Evolutionary conservation across 2,329 filamentous ascomycete genomes (phyloP).

Genomic region (Hypoxylon sp.): DNA sequence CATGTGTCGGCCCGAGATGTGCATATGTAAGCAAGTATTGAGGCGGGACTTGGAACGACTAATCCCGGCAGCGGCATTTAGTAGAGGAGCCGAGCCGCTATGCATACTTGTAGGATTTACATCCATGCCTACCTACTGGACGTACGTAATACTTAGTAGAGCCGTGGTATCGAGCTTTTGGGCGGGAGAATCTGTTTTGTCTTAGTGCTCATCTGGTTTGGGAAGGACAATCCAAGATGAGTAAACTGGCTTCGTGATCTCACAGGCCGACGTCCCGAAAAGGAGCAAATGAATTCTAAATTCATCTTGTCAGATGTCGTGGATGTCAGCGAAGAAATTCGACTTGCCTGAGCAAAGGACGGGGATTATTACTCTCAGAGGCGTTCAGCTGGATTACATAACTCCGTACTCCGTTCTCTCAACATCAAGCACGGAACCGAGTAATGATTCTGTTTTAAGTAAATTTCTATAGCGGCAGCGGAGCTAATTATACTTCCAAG

Average conservation of each 20-base stretch:
- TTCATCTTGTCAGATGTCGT: neutral
- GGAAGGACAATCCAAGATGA: neutral
- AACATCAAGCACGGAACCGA: slow-evolving; percentile 4
- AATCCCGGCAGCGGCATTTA: slow-evolving; percentile 4
- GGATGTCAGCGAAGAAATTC: neutral
- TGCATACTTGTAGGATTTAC: slow-evolving; percentile 1
- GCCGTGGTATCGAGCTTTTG: neutral
- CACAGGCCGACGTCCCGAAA: neutral
- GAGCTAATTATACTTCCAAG: neutral
- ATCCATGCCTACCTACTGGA: neutral
- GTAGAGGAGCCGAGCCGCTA: slow-evolving; percentile 10
- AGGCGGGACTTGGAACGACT: neutral
- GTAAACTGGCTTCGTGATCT: neutral
- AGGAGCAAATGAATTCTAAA: neutral
- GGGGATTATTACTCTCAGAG: neutral
- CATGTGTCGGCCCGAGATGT: neutral
- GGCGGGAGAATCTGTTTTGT: neutral
- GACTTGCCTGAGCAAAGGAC: neutral
- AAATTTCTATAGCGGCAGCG: neutral
- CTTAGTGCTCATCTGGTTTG: slow-evolving; percentile 9
- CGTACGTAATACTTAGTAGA: neutral
- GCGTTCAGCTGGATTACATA: slow-evolving; percentile 14
- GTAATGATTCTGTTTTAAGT: neutral
- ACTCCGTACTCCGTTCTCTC: slow-evolving; percentile 21
- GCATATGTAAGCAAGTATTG: neutral